Evolutionary conservation across 1,284 basidiomycete species (phyloP), one percentile per base, ranked within the genome.

Genomic region (Psilocybe mexicana): DNA sequence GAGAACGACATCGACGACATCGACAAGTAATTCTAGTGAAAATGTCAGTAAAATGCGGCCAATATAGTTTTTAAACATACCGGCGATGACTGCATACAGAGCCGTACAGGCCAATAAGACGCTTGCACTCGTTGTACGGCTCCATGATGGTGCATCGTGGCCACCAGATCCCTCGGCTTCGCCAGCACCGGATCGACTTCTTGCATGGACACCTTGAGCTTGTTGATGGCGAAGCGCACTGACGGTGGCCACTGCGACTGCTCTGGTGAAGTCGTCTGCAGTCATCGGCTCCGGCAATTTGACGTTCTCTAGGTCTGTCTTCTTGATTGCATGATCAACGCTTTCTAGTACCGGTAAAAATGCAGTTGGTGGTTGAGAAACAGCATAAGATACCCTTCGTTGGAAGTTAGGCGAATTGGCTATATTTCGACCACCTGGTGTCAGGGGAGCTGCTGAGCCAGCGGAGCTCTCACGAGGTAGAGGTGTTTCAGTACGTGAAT

Each of bases 101-200:
- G 92, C 86, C 0, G 97, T 99, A 69, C 97, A 99, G 1, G 74
- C 82, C 59, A 98, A 76, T 58, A 98, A 70, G 1, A 98, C 95
- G 58, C 88, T 94, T 1, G 93, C 90, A 72, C 92, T 94, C 10
- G 88, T 88, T 10, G 79, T 82, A 51, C 95, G 80, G 66, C 93
- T 97, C 95, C 95, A 98, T 48, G 93, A 94, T 0, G 97, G 97
- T 6, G 90, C 96, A 67, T 99, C 96, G 69, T 99, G 97, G 0
- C 93, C 96, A 8, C 81, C 88, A 24, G 79, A 78, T 43, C 71
- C 82, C 24, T 80, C 78, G 28, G 79, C 76, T 43, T 67, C 68
- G 23, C 66, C 70, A 58, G 23, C 66, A 30, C 25, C 63, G 58
- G 66, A 64, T 59, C 74, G 59, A 45, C 65, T 50, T 58, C 83